Evolutionary conservation across 1,284 basidiomycete genomes (phyloP).

Genomic region (Fistulina hepatica): DNA sequence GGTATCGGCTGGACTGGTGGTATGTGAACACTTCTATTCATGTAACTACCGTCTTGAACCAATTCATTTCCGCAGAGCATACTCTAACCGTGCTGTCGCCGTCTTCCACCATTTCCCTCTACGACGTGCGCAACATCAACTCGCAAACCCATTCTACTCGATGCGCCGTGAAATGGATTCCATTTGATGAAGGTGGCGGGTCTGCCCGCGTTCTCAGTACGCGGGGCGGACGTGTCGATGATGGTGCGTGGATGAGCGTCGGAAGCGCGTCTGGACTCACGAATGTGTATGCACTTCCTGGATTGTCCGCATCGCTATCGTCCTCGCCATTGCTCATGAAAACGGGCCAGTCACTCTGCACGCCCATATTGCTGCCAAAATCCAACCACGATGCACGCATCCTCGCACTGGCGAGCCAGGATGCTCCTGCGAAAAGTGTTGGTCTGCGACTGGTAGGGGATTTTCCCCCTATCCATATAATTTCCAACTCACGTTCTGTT

Average conservation of each 20-base stretch:
- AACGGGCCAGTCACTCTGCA: constrained; percentile 82
- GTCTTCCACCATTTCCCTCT: constrained; percentile 85
- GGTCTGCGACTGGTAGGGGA: constrained; percentile 71
- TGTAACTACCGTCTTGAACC: constrained; percentile 15
- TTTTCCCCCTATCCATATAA: constrained; percentile 12
- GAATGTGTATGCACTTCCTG: constrained; percentile 64
- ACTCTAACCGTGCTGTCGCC: constrained; percentile 38
- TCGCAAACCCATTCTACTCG: constrained; percentile 1
- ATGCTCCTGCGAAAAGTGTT: constrained; percentile 34
- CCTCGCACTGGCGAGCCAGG: constrained; percentile 85
- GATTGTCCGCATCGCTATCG: constrained; percentile 21
- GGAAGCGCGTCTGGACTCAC: constrained; percentile 86
- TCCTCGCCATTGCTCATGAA: constrained; percentile 76
- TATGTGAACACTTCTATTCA: constrained; percentile 9
- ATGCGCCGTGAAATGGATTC: constrained; percentile 77
- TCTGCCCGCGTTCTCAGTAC: constrained; percentile 42
- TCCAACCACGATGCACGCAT: constrained; percentile 89
- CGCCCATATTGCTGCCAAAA: constrained; percentile 67
- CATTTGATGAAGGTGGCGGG: constrained; percentile 66
- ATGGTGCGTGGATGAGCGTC: constrained; percentile 63
- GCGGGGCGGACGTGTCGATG: constrained; percentile 24
- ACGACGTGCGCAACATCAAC: constrained; percentile 74
- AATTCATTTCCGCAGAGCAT: constrained; percentile 15
- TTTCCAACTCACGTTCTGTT: too few species aligned
- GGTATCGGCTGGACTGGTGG: constrained; percentile 61